Evolutionary conservation across 345 rosid genomes (phyloP), one percentile per base, ranked within the genome.

Genomic region (Carallia brachiata): DNA sequence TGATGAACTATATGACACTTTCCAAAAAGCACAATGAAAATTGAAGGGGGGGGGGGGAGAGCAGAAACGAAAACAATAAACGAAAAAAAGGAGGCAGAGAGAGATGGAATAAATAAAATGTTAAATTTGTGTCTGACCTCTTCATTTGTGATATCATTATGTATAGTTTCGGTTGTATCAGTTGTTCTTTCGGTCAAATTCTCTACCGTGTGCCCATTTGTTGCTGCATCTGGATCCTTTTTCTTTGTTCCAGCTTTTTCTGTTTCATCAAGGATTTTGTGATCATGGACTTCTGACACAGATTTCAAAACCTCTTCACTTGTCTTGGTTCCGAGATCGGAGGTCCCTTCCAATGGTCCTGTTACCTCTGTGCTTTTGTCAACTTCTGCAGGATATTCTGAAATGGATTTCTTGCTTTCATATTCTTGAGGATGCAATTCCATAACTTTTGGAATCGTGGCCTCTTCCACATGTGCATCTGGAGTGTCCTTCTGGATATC

Each of bases 61-160:
- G 12, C 32, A 63, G 52, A 53, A 58, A 63, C 6, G 17, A 16
- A 61, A 40, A 63, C 61, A n/a, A 0, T 31, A 32, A 23, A 48
- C 47, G 8, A 7, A 31, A 23, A 28, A 17, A 50, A 7, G 39
- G 58, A 19, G 59, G 23, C 10, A 55, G 32, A 17, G 10, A 7
- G 28, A 6, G 13, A 10, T 10, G 36, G 68, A 61, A 65, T 53
- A 62, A 23, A 7, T 39, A 39, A 52, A 72, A 70, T 10, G 31
- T 36, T 17, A 15, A 69, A 50, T 27, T 68, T 68, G 16, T 13
- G 18, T 31, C 72, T 77, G 36, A 75, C 79, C 85, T 81, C 61
- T 69, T 72, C 77, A 28, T 47, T 66, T 68, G 75, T 78, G 82
- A 72, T 74, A 74, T 83, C 82, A 67, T 58, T 47, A 55, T 67